Evolutionary conservation across 2,329 filamentous ascomycete genomes (phyloP), one percentile per base, ranked within the genome.

Genomic region (Xylaria sp.): DNA sequence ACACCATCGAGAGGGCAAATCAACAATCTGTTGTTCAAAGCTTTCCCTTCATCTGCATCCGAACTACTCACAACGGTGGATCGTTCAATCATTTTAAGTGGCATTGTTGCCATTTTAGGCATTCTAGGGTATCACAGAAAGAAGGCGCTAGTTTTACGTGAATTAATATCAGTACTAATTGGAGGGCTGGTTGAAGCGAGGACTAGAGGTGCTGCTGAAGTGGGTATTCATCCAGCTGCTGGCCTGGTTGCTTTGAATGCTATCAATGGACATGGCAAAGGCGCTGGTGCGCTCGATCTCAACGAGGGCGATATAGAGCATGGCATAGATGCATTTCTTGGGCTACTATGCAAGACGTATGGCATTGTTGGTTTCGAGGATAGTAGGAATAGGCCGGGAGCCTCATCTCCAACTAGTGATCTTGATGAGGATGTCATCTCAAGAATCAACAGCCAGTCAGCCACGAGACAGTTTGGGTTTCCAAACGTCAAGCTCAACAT

Each of bases 151-250:
- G 89, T 97, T 0, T 86, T 97, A 74, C 90, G 93, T 73, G 94
- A 97, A 76, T 85, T 98, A 58, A 86, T 99, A 9, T 91, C 90
- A 3, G 90, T 94, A 18, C 84, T 98, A 46, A 93, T 97, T 60
- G 91, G 90, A 39, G 94, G 93, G 2, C 85, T 99, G 9, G 91
- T 97, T 4, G 93, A 97, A 79, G 96, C 96, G 18, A 88, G 96
- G 45, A 97, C 97, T 55, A 87, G 95, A 56, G 95, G 95, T 36
- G 96, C 96, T 46, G 94, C 96, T n/a, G 96, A 98, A 77, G 93
- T 96, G 75, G 96, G 95, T 3, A 93, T 99, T 41, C 95, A 98
- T 80, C 96, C 96, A 46, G 95, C 95, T 20, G 93, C 95, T 10
- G 94, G 93, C 0, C 83, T 97, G 59, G 90, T 93, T 30, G 90